phyloP scores from a whole-genome alignment of 345 rosid species.

The Melaleuca quinquenervia region DNA sequence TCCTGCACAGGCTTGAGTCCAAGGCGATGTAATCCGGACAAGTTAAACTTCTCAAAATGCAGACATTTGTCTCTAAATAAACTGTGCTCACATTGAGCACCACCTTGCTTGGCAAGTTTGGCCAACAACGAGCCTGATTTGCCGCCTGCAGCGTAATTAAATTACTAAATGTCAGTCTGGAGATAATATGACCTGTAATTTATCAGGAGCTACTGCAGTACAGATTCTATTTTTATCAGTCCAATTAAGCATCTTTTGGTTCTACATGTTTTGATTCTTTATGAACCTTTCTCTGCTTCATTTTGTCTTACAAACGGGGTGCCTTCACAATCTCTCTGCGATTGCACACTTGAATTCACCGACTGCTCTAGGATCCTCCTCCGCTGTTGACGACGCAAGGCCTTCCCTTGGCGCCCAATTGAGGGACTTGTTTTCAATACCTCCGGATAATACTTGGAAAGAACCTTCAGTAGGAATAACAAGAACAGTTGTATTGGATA shows the following conservation, averaged over 20 bases:
- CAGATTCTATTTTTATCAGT: not conserved
- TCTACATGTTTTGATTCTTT: not conserved
- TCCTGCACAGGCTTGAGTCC: slow-evolving; percentile 41
- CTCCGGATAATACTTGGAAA: slow-evolving; percentile 62
- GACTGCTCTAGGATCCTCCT: slow-evolving; percentile 30
- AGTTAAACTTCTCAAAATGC: slow-evolving; percentile 48
- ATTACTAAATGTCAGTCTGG: not conserved
- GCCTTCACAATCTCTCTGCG: not conserved
- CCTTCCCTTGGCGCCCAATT: slow-evolving; percentile 93
- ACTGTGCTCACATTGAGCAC: slow-evolving; percentile 5
- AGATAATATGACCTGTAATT: not conserved
- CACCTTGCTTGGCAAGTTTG: slow-evolving; percentile 5
- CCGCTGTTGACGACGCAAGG: slow-evolving; percentile 64
- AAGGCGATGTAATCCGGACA: slow-evolving; percentile 64
- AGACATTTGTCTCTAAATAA: slow-evolving; percentile 21
- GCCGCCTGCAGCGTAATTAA: slow-evolving; percentile 16
- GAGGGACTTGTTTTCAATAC: slow-evolving; percentile 51
- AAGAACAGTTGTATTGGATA: not conserved
- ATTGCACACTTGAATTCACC: not conserved
- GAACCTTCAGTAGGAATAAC: slow-evolving; percentile 42
- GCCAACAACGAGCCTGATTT: not conserved
- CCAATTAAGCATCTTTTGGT: not conserved
- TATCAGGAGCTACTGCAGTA: not conserved
- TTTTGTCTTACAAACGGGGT: not conserved
- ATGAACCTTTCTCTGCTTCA: not conserved